phyloP scores from a whole-genome alignment of 1,284 basidiomycete species.

The Heterobasidion occidentale region DNA sequence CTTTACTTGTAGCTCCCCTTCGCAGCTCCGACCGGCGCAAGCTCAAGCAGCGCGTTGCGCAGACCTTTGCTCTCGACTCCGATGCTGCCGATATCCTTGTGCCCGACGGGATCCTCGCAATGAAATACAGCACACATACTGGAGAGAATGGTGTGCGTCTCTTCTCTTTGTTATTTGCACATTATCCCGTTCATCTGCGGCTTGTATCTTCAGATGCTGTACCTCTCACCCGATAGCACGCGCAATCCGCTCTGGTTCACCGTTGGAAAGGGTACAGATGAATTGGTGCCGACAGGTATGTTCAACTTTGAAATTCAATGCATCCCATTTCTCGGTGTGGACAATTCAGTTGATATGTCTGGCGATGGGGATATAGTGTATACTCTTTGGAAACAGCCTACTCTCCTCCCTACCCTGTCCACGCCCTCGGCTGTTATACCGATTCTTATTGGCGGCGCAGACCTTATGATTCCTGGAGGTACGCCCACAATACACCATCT shows the following conservation, averaged over 20 bases:
- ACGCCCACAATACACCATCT: constrained; percentile 16
- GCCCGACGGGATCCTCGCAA: constrained; percentile 58
- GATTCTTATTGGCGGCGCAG: constrained; percentile 60
- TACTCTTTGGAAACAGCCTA: constrained; percentile 65
- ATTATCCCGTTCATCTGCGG: background rate
- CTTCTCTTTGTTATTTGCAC: background rate
- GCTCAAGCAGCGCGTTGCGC: constrained; percentile 49
- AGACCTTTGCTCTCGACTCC: constrained; percentile 35
- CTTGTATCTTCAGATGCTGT: constrained; percentile 37
- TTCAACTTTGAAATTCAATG: too few relatives aligned
- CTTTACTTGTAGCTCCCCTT: constrained; percentile 40
- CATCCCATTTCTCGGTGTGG: background rate
- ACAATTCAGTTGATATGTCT: background rate
- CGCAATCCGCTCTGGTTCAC: constrained; percentile 76
- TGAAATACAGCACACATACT: constrained; percentile 58
- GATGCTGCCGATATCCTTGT: constrained; percentile 58
- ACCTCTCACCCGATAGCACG: constrained; percentile 52
- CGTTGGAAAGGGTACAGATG: constrained; percentile 56
- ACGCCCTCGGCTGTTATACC: constrained; percentile 61
- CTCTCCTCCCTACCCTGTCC: constrained; percentile 56
- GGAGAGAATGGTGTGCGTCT: constrained; percentile 54
- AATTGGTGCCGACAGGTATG: constrained; percentile 62
- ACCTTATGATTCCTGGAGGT: constrained; percentile 79
- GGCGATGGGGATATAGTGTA: constrained; percentile 34
- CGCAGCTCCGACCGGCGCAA: constrained; percentile 65